Evolutionary conservation across 495 filamentous ascomycete genomes (phyloP).

Genomic region (Xylaria nigripes): DNA sequence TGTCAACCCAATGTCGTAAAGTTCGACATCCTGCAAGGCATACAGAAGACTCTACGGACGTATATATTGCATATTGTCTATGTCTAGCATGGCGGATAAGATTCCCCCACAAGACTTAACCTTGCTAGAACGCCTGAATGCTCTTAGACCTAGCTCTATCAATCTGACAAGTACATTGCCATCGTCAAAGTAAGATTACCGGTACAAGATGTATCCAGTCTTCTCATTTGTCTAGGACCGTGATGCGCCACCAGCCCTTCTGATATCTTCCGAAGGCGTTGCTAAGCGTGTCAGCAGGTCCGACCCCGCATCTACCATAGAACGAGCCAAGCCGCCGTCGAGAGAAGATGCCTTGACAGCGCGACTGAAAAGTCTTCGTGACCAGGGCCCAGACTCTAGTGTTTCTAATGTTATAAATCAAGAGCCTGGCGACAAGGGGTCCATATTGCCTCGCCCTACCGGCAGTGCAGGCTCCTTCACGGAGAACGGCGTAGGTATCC

Average conservation of each 20-base stretch:
- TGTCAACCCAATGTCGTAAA: too few species aligned
- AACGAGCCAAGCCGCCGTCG: slow-evolving; percentile 21
- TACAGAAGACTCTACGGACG: too few species aligned
- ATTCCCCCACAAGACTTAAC: slow-evolving; percentile 70
- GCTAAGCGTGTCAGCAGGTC: slow-evolving; percentile 15
- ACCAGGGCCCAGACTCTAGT: slow-evolving; percentile 14
- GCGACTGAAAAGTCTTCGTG: slow-evolving; percentile 36
- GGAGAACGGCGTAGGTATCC: slow-evolving; percentile 8
- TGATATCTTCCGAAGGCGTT: neutral
- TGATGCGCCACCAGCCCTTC: neutral
- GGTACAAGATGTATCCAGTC: neutral
- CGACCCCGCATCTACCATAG: slow-evolving; percentile 15
- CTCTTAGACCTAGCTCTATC: slow-evolving; percentile 45
- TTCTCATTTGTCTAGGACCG: neutral
- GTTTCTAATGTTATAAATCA: neutral
- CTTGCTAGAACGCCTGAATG: slow-evolving; percentile 78
- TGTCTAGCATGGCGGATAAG: slow-evolving; percentile 44
- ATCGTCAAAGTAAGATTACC: slow-evolving; percentile 25
- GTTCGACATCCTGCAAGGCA: neutral
- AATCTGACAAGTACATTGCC: slow-evolving; percentile 20
- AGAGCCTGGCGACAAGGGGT: neutral
- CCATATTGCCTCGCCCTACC: slow-evolving; percentile 5
- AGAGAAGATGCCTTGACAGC: slow-evolving; percentile 37
- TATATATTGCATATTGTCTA: too few species aligned
- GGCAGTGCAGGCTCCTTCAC: neutral